Base-by-base conservation (phyloP, 2,329 filamentous ascomycete genomes). In the Nothophoma quercina region DNA sequence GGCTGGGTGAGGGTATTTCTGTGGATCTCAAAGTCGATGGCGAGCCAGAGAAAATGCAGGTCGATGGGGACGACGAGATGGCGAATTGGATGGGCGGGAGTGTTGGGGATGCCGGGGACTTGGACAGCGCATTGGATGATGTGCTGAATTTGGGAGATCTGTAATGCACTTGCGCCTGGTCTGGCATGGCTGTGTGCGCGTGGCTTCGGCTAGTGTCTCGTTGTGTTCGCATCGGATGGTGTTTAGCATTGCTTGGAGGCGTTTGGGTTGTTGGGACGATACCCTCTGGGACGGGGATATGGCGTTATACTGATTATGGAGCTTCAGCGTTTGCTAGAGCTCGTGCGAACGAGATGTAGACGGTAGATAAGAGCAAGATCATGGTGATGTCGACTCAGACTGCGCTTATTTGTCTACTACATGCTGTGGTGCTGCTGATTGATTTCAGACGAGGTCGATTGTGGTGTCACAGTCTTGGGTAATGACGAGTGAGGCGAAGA, bases 101-200 rank as follows among this genome's bases (percentile, higher is more conserved):
- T n/a, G 68, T 67, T 7, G 59, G 62, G 25, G 71, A 74, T 28
- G 39, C 68, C 5, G 55, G 56, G 0, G 61, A 61, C 13, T 36
- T 74, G 56, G 65, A 74, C 52, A 55, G 62, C 13, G 71, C 75
- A 9, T 56, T 80, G 48, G 78, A 79, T 57, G 75, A 74, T 43
- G 63, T 69, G 26, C 53, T 75, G 10, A 65, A 64, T 33, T 46
- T 72, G n/a, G 69, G 64, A 0, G 62, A 68, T 23, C 34, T 67
- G 3, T 64, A 25, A 55, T n/a, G n/a, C n/a, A n/a, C n/a, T n/a
- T n/a, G n/a, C n/a, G n/a, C n/a, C n/a, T n/a, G n/a, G n/a, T n/a
- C n/a, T n/a, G n/a, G n/a, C n/a, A n/a, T n/a, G n/a, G 21, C 10
- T 7, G 12, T 36, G 4, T 15, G 22, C 4, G 16, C 8, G 32